Conservation (phyloP, 2,329 filamentous ascomycete genomes). For the Myrmaecium sp. region DNA sequence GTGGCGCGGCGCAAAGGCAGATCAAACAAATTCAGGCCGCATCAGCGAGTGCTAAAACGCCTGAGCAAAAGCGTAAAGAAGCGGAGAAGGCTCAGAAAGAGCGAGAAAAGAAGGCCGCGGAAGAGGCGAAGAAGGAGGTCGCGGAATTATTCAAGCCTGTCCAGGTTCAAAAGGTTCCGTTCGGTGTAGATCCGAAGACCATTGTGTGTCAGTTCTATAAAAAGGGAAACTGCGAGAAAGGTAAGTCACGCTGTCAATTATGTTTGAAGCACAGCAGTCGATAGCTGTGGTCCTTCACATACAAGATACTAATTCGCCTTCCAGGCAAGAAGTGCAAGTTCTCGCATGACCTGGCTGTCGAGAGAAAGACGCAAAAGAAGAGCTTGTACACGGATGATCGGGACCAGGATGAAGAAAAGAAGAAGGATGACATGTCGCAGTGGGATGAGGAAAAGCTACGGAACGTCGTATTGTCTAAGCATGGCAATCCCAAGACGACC, state of each 20-base stretch:
- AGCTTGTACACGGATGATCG: slow-evolving; percentile 77
- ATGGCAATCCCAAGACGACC: slow-evolving; percentile 86
- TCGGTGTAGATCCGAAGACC: slow-evolving; percentile 95
- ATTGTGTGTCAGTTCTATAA: slow-evolving; percentile 94
- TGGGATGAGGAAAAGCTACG: slow-evolving; percentile 97
- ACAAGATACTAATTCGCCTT: not conserved
- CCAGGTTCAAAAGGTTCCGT: slow-evolving; percentile 93
- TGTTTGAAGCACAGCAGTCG: not conserved
- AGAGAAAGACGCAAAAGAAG: slow-evolving; percentile 84
- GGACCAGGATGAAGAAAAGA: slow-evolving; percentile 60
- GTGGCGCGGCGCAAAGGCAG: slow-evolving; percentile 71
- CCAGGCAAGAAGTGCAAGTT: slow-evolving; percentile 84
- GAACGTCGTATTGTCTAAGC: slow-evolving; percentile 83
- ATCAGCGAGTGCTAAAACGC: slow-evolving; percentile 55
- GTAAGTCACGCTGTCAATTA: slow-evolving; percentile 10
- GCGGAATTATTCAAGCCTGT: slow-evolving; percentile 78
- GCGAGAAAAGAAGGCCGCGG: slow-evolving; percentile 80
- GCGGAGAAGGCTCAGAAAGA: slow-evolving; percentile 49
- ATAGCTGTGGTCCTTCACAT: not conserved
- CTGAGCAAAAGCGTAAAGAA: slow-evolving; percentile 71
- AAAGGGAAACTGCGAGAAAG: slow-evolving; percentile 94
- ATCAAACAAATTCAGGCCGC: slow-evolving; percentile 72
- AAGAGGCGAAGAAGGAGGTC: slow-evolving; percentile 64
- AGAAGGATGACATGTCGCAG: slow-evolving; percentile 81
- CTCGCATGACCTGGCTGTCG: slow-evolving; percentile 74